Evolutionary conservation across 305 asterid species (phyloP).

Genomic region (Solanum hybrid): DNA sequence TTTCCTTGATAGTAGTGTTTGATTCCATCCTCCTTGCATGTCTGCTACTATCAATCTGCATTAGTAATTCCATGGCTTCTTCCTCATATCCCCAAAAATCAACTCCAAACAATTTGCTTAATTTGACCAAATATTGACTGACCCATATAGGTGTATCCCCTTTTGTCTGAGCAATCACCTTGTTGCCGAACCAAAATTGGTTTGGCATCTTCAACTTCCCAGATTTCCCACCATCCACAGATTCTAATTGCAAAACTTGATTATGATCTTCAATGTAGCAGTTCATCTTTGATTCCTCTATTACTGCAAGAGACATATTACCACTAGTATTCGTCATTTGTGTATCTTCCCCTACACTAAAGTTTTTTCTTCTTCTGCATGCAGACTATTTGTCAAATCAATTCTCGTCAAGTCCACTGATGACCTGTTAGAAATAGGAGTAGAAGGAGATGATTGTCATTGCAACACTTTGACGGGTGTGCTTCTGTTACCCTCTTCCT

Average conservation of each 20-base stretch:
- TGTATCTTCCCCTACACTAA: background rate
- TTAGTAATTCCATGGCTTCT: background rate
- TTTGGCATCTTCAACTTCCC: background rate
- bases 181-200: background rate
- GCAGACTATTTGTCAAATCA: background rate
- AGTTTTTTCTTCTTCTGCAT: background rate
- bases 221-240: background rate
- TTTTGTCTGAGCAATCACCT: background rate
- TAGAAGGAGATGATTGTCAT: background rate
- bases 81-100: background rate
- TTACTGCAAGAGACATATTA: background rate
- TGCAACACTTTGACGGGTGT: background rate
- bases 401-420: background rate
- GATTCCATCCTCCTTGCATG: background rate
- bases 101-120: background rate
- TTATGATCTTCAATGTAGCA: background rate
- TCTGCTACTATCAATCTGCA: background rate
- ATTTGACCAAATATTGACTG: background rate
- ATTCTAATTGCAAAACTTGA: background rate
- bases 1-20: background rate
- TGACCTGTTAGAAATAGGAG: background rate
- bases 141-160: background rate
- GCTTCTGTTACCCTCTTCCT: background rate
- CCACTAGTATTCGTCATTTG: background rate
- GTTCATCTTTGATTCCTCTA: background rate